Percentiles rank a stretch among this genome's conserved stretches.
These are phyloP conservation scores for Alternaria consortialis DNA, from an alignment of 2,329 filamentous ascomycete species.

Conservation along the genomic window DNA sequence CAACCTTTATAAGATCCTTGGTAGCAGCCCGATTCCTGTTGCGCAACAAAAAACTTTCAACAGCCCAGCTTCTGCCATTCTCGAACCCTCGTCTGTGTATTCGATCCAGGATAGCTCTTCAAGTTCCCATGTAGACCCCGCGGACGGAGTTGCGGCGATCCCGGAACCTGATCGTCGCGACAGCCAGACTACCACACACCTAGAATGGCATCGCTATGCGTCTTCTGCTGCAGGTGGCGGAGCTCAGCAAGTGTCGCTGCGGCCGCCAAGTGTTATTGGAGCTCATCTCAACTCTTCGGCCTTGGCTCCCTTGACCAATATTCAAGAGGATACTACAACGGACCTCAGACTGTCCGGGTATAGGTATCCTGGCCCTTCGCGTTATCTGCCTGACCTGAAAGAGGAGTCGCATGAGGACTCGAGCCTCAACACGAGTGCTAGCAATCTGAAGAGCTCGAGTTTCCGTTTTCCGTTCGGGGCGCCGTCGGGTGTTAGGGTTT, in stretches of 20 bases:
- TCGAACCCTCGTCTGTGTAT: slow-evolving; percentile 37
- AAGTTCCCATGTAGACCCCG: slow-evolving; percentile 21
- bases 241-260: slow-evolving; percentile 5
- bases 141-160: slow-evolving; percentile 16
- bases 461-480: slow-evolving; percentile 36
- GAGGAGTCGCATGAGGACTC: slow-evolving; percentile 60
- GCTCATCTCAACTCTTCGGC: slow-evolving; percentile 8
- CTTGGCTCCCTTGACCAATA: slow-evolving; percentile 13
- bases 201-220: slow-evolving; percentile 35
- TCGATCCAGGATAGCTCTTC: slow-evolving; percentile 34
- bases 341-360: slow-evolving; percentile 44
- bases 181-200: slow-evolving; percentile 48
- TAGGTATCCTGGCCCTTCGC: slow-evolving; percentile 40
- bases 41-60: slow-evolving; percentile 24
- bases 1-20: slow-evolving; percentile 11
- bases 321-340: slow-evolving; percentile 44
- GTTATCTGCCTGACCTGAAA: slow-evolving; percentile 56
- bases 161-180: slow-evolving; percentile 33
- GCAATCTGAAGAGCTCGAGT: slow-evolving; percentile 43
- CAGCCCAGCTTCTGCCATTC: slow-evolving; percentile 20
- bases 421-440: slow-evolving; percentile 51
- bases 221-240: neutral
- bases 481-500: slow-evolving; percentile 28
- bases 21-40: slow-evolving; percentile 4
- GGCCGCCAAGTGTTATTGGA: slow-evolving; percentile 18